phyloP scores from a whole-genome alignment of 163 green algal species.

The Chlamydomonas reinhardtii region DNA sequence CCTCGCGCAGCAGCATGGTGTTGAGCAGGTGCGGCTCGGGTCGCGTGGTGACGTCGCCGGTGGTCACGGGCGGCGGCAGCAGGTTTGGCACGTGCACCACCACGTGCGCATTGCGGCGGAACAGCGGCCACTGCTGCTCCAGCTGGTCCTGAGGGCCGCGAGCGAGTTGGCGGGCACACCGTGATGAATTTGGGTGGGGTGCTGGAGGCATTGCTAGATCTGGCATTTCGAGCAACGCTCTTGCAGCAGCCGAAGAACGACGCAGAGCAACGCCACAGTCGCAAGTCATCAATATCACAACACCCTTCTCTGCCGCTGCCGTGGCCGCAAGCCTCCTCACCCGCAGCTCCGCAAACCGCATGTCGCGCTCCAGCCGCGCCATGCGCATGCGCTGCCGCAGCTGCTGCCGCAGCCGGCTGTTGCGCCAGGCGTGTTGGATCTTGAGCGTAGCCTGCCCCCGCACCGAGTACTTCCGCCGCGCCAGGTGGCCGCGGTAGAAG shows the following conservation, averaged over 20 bases:
- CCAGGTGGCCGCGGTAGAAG: slow-evolving; percentile 55
- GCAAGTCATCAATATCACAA: too few species aligned
- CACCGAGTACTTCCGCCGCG: slow-evolving; percentile 43
- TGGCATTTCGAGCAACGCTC: too few species aligned
- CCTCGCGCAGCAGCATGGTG: slow-evolving; percentile 48
- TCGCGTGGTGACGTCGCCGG: not conserved
- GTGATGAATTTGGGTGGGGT: too few species aligned
- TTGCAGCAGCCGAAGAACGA: too few species aligned
- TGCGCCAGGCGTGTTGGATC: slow-evolving; percentile 70
- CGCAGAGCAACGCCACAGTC: too few species aligned
- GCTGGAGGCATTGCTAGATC: too few species aligned
- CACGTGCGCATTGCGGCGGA: slow-evolving; percentile 63
- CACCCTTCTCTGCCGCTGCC: too few species aligned
- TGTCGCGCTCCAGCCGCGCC: slow-evolving; percentile 55
- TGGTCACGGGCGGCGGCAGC: slow-evolving; percentile 13
- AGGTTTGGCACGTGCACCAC: slow-evolving; percentile 73
- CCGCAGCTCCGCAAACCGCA: slow-evolving; percentile 36
- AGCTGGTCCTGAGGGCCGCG: slow-evolving; percentile 52
- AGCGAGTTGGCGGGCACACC: too few species aligned
- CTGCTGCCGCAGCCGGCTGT: slow-evolving; percentile 54
- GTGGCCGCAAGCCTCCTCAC: too few species aligned
- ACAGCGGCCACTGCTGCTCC: slow-evolving; percentile 48
- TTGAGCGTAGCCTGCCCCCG: slow-evolving; percentile 39
- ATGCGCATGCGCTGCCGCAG: slow-evolving; percentile 51
- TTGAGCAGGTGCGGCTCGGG: slow-evolving; percentile 28